phyloP scores from a whole-genome alignment of 139 green algal genomes.

The Desmodesmus armatus region DNA sequence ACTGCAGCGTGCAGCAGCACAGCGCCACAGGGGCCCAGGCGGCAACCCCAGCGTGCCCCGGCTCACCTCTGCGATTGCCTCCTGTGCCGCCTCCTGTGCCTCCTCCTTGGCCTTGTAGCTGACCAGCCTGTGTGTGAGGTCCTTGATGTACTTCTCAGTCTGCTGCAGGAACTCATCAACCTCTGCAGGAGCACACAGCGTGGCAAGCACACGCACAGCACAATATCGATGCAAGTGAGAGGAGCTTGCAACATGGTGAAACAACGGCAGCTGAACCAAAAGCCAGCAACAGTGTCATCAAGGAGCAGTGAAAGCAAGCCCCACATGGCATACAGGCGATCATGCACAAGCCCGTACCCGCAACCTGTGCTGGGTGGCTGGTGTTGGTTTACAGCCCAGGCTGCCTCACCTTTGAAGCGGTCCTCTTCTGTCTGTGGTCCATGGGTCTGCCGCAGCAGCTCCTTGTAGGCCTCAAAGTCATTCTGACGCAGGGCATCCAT shows the following conservation, averaged over 20 bases:
- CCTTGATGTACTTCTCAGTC: conserved; percentile 97
- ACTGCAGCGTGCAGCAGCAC: background rate
- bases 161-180: conserved; percentile 89
- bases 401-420: conserved; percentile 51
- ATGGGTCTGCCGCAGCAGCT: conserved; percentile 79
- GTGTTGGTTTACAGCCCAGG: background rate
- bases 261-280: too few species aligned
- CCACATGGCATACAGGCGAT: background rate
- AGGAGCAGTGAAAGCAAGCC: background rate
- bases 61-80: conserved; percentile 66
- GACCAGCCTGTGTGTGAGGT: conserved; percentile 89
- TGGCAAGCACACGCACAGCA: background rate
- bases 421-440: conserved; percentile 32
- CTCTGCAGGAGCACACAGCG: conserved; percentile 49
- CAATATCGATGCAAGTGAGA: too few species aligned
- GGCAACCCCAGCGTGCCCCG: too few species aligned
- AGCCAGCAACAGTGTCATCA: background rate
- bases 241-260: too few species aligned
- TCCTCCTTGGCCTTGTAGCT: conserved; percentile 67
- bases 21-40: background rate
- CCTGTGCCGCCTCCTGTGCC: conserved; percentile 69
- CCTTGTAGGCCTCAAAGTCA: conserved; percentile 96
- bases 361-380: background rate
- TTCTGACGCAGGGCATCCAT: conserved; percentile 87
- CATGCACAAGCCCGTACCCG: too few species aligned